Evolutionary conservation across 2,329 filamentous ascomycete species (phyloP), one percentile per base, ranked within the genome.

Genomic region (Aspergillus eucalypticola): DNA sequence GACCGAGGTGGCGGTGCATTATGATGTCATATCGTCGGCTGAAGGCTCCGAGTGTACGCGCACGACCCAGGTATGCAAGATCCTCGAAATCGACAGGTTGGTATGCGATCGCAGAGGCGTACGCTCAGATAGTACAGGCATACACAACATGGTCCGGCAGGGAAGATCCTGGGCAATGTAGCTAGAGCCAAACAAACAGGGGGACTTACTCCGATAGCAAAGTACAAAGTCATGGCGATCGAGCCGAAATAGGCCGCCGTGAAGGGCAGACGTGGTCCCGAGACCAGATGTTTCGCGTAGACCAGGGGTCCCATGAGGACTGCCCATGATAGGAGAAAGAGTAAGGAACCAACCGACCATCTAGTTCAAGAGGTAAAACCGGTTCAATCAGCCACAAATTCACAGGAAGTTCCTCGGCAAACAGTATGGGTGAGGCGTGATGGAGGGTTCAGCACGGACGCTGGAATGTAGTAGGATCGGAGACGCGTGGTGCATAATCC

Each of bases 211-310:
- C 92, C 92, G 69, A 97, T 82, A 58, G 93, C 90, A 78, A 96
- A 97, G 77, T 94, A 96, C 25, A 98, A 83, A 10, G 95, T 98
- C 73, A 98, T 79, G 49, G 82, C 85, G 71, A 98, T 96, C 64
- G 92, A 95, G 54, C 93, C 92, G 81, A 98, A 96, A 82, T 98
- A 98, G 62, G 92, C 90, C 48, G 89, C 90, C 29, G 94, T 97
- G 75, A 98, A 98, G 3, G 95, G 95, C 63, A 98, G 81, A 69
- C 95, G 87, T 69, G 92, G 84, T 56, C 89, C 86, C 59, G 94
- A 98, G 59, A 92, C 80, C 65, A 98, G 85, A 79, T 99, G 95
- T 70, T 88, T 88, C 62, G 88, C 76, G 76, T 98, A 99, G 68
- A 87, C 84, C 79, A 88, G 83, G 38, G 91, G 93, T 58, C 95